Conservation (phyloP, 2,329 filamentous ascomycete species). For the Penicillium sp. region DNA sequence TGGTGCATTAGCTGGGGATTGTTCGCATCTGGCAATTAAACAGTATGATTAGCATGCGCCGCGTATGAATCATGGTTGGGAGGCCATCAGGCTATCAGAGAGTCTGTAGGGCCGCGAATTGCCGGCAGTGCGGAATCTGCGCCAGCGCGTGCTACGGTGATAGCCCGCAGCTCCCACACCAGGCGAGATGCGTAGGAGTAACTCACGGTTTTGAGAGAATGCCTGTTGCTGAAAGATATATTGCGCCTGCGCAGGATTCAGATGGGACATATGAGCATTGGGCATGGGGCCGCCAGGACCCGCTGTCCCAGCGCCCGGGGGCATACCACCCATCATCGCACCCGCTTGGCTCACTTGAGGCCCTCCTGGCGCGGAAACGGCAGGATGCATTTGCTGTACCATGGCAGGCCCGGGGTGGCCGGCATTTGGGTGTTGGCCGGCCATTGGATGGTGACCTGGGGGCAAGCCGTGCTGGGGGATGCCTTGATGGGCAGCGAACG, state of each 20-base stretch:
- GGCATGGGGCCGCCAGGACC: slow-evolving; percentile 48
- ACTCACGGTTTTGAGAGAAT: slow-evolving; percentile 42
- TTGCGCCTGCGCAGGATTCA: slow-evolving; percentile 50
- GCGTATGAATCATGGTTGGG: neutral
- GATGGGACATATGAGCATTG: slow-evolving; percentile 56
- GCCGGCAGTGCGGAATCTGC: neutral
- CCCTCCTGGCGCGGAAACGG: slow-evolving; percentile 54
- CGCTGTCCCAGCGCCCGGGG: slow-evolving; percentile 52
- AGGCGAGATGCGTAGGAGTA: neutral
- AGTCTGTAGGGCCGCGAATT: neutral
- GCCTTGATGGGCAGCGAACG: slow-evolving; percentile 55
- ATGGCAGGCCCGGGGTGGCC: slow-evolving; percentile 48
- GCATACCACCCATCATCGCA: slow-evolving; percentile 62
- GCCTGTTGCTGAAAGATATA: slow-evolving; percentile 50
- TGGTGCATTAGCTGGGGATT: slow-evolving; percentile 46
- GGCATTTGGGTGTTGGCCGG: slow-evolving; percentile 53
- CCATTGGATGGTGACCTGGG: slow-evolving; percentile 60
- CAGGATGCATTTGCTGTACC: slow-evolving; percentile 56
- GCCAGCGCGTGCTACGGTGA: neutral
- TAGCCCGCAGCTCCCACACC: neutral
- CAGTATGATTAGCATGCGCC: slow-evolving; percentile 10
- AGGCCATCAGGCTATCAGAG: neutral
- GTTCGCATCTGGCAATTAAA: slow-evolving; percentile 29
- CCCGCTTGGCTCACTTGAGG: slow-evolving; percentile 57
- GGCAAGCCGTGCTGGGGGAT: slow-evolving; percentile 56